Evolutionary conservation across 2,329 filamentous ascomycete species (phyloP), one percentile per base, ranked within the genome.

Genomic region (Akanthomyces lecanii): DNA sequence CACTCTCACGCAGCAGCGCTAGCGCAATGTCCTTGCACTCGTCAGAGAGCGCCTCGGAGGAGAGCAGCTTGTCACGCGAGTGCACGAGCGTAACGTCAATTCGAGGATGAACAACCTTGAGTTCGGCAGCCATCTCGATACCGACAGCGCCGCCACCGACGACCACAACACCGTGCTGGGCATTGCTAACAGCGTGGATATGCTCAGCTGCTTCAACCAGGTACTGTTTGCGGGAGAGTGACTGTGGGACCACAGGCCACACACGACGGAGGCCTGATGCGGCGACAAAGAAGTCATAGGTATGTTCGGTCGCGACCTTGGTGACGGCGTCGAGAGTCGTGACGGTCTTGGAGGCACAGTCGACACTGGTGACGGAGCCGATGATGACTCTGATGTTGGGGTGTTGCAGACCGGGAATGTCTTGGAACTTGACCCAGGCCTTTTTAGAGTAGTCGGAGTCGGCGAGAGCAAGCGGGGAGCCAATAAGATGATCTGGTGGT

Each of bases 91-190:
- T 90, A n/a, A 94, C 87, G 47, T 82, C 82, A 61, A 85, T 77
- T 12, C 82, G 69, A 0, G 91, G 89, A 65, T 88, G 81, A 28
- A 86, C 77, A 52, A 84, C 73, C 74, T 92, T 93, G 61, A 93
- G 78, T 76, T 95, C 90, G 1, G 89, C 86, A 0, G 91, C 89
- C 82, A 94, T 92, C 72, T 94, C 90, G 61, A 93, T 87, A 10
- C 91, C 91, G 1, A 93, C 90, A 7, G 90, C 91, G 56, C 89
- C 76, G 66, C 90, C 90, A 21, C 90, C 90, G n/a, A 94, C 86
- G 25, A 94, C 81, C 0, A 90, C 83, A 1, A 92, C 83, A 0
- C 84, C 85, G 23, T 85, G 77, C 5, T 73, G 75, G 1, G 85
- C 84, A 36, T 77, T 77, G 44, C 78, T 73, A 2, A 87, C 79